Percentiles rank a stretch among this genome's conserved stretches.
phyloP scores from a whole-genome alignment of 2,329 filamentous ascomycete species.

The Trichophyton verrucosum region DNA sequence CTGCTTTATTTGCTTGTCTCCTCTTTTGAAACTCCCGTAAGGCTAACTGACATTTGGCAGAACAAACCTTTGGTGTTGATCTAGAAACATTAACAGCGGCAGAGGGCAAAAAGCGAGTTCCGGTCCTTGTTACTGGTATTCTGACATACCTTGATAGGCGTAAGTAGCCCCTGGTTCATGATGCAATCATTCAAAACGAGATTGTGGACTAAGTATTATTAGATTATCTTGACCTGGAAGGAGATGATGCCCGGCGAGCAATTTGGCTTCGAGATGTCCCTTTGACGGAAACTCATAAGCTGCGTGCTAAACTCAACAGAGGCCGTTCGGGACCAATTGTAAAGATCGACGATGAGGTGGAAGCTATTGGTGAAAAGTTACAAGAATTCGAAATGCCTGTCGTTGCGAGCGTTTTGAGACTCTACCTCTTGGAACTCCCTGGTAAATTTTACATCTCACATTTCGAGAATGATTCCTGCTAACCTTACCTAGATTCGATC shows the following conservation, averaged over 20 bases:
- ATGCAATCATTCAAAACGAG: neutral
- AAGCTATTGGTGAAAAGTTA: conserved; percentile 46
- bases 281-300: conserved; percentile 67
- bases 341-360: neutral
- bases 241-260: conserved; percentile 78
- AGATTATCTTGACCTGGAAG: conserved; percentile 92
- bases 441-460: conserved; percentile 44
- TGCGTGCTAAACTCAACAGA: conserved; percentile 73
- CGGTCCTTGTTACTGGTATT: conserved; percentile 80
- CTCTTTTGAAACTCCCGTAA: neutral
- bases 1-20: neutral
- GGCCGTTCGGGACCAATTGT: conserved; percentile 59
- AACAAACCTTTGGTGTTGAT: conserved; percentile 95
- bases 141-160: conserved; percentile 87
- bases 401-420: conserved; percentile 79
- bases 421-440: conserved; percentile 89
- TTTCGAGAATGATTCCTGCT: neutral
- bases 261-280: conserved; percentile 95
- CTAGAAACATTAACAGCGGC: conserved; percentile 88
- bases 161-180: conserved; percentile 20
- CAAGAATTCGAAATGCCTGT: conserved; percentile 88
- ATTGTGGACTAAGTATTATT: neutral
- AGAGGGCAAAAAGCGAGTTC: conserved; percentile 80
- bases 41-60: conserved; percentile 27
- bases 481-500: conserved; percentile 61